Evolutionary conservation across 1,284 basidiomycete species (phyloP).

Genomic region (Rhodotorula sp.): DNA sequence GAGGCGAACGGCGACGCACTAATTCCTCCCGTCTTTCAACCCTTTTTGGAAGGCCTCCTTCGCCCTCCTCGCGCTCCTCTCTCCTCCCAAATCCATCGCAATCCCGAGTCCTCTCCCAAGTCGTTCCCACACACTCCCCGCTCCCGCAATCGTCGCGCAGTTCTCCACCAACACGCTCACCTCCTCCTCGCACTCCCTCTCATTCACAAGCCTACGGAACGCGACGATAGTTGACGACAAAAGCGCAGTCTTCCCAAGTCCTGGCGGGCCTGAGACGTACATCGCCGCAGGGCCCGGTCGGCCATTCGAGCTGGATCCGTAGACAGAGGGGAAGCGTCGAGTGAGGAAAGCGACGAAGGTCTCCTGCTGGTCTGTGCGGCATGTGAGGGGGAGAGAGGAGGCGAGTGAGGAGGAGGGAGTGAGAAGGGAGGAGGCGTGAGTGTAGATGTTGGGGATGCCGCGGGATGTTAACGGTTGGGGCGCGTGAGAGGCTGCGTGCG

Average conservation of each 20-base stretch:
- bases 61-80: constrained; percentile 20
- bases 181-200: constrained; percentile 10
- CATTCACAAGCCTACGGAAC: constrained; percentile 26
- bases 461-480: neutral
- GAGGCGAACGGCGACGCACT: constrained; percentile 12
- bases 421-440: constrained; percentile 48
- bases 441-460: constrained; percentile 45
- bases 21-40: constrained; percentile 27
- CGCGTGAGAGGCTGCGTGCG: neutral
- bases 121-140: constrained; percentile 40
- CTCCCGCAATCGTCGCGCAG: constrained; percentile 48
- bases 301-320: neutral
- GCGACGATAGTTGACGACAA: constrained; percentile 47
- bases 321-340: constrained; percentile 26
- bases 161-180: constrained; percentile 48
- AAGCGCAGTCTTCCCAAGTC: constrained; percentile 53
- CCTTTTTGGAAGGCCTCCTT: constrained; percentile 29
- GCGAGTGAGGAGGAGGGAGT: constrained; percentile 40
- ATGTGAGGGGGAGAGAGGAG: constrained; percentile 44
- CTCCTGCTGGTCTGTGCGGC: constrained; percentile 45
- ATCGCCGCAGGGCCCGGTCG: constrained; percentile 39
- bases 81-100: neutral
- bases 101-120: constrained; percentile 36
- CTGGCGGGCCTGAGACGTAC: constrained; percentile 52
- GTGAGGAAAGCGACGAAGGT: constrained; percentile 45